Evolutionary conservation across 805 yeast species (phyloP), one percentile per base, ranked within the genome.

Genomic region (Candida stauntonica): DNA sequence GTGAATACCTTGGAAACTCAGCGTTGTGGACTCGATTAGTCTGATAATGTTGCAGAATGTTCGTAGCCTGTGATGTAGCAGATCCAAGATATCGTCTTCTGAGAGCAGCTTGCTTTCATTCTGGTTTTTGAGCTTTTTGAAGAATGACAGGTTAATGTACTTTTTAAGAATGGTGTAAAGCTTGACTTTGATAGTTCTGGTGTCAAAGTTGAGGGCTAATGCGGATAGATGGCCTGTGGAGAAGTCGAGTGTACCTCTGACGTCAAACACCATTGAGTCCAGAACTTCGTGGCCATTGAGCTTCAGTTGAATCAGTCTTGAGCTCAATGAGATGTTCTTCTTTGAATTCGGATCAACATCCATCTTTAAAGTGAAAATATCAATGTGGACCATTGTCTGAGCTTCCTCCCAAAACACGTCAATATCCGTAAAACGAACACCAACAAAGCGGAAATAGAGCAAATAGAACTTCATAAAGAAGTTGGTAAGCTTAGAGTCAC

Each of bases 371-470:
- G 42, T 13, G 18, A 46, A 28, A 2, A 38, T 29, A 5, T 50
- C 57, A 0, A 45, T 21, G 17, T 44, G 45, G 4, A 51, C 7
- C 1, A 29, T 28, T 14, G 48, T 18, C 8, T 43, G 42, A 2
- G 29, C 18, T 6, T 43, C 43, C 29, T 52, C 52, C 26, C 42
- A 29, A 5, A 32, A 29, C 17, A 52, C 18, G 11, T 19, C 27
- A 4, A 48, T 11, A 23, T 52, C 47, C 4, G 41, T 26, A 9
- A 54, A 15, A 7, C 47, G 45, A 9, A 55, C 18, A 8, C 51
- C 55, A 21, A 54, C 38, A 38, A 55, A 55, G 21, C 55, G 45
- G 31, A 52, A 45, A 35, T 54, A 54, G 7, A 46, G 38, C 21
- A 55, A 20, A 26, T 53, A 55, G 5, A 19, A 17, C 21, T 46